phyloP scores from a whole-genome alignment of 2,329 filamentous ascomycete species.

The Pseudogymnoascus sp. region DNA sequence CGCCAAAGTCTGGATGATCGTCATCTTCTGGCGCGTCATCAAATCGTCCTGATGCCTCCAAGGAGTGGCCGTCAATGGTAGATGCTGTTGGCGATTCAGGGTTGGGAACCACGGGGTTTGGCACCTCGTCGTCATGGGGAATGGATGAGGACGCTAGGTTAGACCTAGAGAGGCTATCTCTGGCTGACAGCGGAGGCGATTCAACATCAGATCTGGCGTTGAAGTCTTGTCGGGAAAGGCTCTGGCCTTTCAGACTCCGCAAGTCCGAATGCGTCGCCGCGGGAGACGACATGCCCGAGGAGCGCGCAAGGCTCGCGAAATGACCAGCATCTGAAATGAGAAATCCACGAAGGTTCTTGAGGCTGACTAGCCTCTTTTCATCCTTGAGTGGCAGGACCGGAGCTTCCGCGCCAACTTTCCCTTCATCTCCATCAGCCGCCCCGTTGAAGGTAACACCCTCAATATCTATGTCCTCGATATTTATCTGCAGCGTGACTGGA shows the following conservation, averaged over 20 bases:
- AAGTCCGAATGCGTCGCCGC: conserved; percentile 39
- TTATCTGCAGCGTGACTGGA: conserved; percentile 56
- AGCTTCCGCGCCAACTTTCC: neutral
- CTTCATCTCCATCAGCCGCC: conserved; percentile 20
- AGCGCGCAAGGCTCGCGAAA: conserved; percentile 52
- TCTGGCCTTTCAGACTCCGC: conserved; percentile 4
- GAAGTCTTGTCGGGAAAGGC: neutral
- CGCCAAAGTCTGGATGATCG: conserved; percentile 18
- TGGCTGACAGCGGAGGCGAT: neutral
- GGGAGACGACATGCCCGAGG: conserved; percentile 53
- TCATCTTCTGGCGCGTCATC: conserved; percentile 30
- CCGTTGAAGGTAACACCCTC: conserved; percentile 52
- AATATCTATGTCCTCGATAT: conserved; percentile 56
- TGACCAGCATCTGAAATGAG: conserved; percentile 61
- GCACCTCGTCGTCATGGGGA: neutral
- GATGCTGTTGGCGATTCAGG: neutral
- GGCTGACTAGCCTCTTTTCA: conserved; percentile 56
- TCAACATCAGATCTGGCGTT: neutral
- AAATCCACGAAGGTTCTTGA: conserved; percentile 57
- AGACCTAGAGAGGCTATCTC: neutral
- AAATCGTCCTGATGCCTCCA: conserved; percentile 21
- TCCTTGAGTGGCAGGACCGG: conserved; percentile 40
- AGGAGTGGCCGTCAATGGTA: neutral
- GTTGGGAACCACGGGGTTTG: neutral
- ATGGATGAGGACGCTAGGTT: neutral